phyloP scores from a whole-genome alignment of 192 early-diverging fungal species.

The Phlyctochytrium bullatum region DNA sequence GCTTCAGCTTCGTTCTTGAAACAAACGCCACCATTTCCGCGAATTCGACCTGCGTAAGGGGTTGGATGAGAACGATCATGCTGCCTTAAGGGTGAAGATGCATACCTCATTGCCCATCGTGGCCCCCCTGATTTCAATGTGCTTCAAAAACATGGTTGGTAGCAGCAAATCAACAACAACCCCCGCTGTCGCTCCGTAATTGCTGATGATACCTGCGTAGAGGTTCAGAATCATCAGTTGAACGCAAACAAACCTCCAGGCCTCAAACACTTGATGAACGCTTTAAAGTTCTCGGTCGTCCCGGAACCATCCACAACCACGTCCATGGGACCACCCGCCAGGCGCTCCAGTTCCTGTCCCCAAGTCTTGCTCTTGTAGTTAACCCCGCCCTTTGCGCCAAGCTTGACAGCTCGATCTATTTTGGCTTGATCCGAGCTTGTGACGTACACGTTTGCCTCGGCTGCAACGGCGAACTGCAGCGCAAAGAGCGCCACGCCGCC shows the following conservation, averaged over 20 bases:
- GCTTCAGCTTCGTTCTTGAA: conserved; percentile 47
- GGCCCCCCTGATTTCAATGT: conserved; percentile 59
- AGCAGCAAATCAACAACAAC: conserved; percentile 43
- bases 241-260: too few relatives aligned
- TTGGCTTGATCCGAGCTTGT: conserved; percentile 63
- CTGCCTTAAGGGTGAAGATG: background rate
- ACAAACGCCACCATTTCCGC: conserved; percentile 62
- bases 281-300: conserved; percentile 36
- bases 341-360: conserved; percentile 38
- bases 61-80: too few relatives aligned
- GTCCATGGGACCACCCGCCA: conserved; percentile 35
- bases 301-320: conserved; percentile 69
- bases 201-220: conserved; percentile 46
- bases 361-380: conserved; percentile 57
- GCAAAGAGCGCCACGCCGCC: conserved; percentile 71
- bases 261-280: conserved; percentile 36
- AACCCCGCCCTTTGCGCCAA: conserved; percentile 70
- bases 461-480: conserved; percentile 61
- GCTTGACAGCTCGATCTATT: conserved; percentile 49
- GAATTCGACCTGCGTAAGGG: conserved; percentile 63
- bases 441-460: conserved; percentile 69
- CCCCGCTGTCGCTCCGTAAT: conserved; percentile 60
- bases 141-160: conserved; percentile 52
- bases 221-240: too few relatives aligned
- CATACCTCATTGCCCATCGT: conserved; percentile 55